Evolutionary conservation across 352 stramenopile species (phyloP).

Genomic region (Phytopythium boreale): DNA sequence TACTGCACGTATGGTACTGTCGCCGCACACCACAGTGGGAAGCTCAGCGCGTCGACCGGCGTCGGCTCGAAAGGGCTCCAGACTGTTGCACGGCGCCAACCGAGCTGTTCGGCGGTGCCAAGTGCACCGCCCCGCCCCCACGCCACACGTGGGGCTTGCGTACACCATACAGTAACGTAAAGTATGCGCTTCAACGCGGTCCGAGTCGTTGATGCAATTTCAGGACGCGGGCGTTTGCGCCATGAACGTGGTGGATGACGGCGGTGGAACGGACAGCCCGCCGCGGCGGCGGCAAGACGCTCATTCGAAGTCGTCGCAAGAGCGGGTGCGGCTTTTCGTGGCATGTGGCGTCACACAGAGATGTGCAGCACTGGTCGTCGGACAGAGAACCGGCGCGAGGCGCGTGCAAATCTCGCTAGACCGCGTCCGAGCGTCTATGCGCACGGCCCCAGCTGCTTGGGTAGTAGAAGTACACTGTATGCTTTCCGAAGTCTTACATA

Average conservation of each 20-base stretch:
- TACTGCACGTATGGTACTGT: not conserved
- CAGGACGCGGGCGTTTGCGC: not conserved
- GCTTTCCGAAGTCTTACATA: no score
- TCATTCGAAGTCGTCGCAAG: not conserved
- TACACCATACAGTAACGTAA: no score
- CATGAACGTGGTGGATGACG: not conserved
- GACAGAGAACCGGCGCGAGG: not conserved
- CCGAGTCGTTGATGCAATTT: not conserved
- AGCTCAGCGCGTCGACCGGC: not conserved
- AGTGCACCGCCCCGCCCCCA: no score
- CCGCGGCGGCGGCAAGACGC: not conserved
- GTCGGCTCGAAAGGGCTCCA: not conserved
- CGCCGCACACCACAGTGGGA: not conserved
- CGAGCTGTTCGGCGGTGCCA: not conserved
- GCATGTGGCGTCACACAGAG: no score
- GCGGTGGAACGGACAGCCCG: conserved; percentile 1
- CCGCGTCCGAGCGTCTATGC: not conserved
- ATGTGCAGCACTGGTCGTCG: not conserved
- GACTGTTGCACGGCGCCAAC: not conserved
- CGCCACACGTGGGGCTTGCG: no score
- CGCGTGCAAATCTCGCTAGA: not conserved
- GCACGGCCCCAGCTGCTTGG: not conserved
- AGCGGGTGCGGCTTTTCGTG: not conserved
- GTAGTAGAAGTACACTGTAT: no score
- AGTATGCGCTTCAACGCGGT: not conserved